Percentiles rank a stretch among this genome's conserved stretches.
Evolutionary conservation across 2,329 filamentous ascomycete species (phyloP).

Genomic region (Cryoendolithus antarcticus): DNA sequence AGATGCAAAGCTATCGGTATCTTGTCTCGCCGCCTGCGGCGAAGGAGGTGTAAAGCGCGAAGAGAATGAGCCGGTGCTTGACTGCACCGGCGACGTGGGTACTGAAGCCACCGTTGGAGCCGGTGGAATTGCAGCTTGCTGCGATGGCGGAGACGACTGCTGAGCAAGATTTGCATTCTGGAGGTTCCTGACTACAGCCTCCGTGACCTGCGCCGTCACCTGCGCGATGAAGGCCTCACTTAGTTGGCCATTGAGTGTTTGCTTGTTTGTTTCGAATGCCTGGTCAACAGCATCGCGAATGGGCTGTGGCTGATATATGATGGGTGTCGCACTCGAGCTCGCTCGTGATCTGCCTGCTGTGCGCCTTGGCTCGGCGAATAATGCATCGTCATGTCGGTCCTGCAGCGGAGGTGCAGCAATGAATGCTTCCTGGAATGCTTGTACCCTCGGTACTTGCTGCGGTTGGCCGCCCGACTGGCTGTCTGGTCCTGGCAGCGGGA

Average conservation of each 20-base stretch:
- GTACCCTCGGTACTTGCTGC: constrained; percentile 1
- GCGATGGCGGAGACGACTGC: not conserved
- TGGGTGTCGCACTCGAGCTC: constrained; percentile 7
- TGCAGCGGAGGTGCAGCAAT: constrained; percentile 1
- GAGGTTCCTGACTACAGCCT: constrained; percentile 36
- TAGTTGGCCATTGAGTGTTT: constrained; percentile 19
- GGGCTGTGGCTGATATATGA: constrained; percentile 25
- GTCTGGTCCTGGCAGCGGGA: constrained; percentile 3
- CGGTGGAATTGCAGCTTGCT: constrained; percentile 16
- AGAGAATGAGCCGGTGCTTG: constrained; percentile 36
- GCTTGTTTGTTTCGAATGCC: constrained; percentile 28
- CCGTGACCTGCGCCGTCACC: constrained; percentile 37
- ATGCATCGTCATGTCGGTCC: no score
- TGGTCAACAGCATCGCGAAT: constrained; percentile 46
- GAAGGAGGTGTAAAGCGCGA: constrained; percentile 45
- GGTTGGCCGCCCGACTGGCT: constrained; percentile 1
- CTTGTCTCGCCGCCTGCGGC: constrained; percentile 18
- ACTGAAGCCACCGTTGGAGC: constrained; percentile 20
- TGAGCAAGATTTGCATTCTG: constrained; percentile 10
- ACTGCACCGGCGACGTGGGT: constrained; percentile 31
- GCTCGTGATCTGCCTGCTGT: constrained; percentile 6
- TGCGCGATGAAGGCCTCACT: constrained; percentile 43
- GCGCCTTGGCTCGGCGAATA: no score
- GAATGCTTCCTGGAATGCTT: constrained; percentile 3
- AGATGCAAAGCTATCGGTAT: constrained; percentile 12